Base-by-base conservation (phyloP, 768 basidiomycete genomes). In the Russula compacta region DNA sequence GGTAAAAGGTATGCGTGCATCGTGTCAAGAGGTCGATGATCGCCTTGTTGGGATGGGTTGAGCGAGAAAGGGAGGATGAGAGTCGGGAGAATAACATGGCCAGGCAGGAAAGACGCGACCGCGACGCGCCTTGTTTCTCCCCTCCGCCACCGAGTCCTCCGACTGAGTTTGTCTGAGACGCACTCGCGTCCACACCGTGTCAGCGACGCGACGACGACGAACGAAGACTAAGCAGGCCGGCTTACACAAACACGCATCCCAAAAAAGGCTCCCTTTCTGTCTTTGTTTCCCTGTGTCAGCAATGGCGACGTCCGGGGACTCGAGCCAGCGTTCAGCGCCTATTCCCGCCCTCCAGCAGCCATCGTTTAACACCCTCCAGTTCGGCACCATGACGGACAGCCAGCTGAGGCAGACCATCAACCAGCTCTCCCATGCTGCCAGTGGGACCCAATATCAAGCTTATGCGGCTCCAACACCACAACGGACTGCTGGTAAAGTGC, bases 321-420 rank as follows among this genome's bases (percentile, higher is more conserved):
- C 61, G 2, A 65, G 35, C 24, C 52, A 61, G 66, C 46, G 49
- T 64, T 38, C 21, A 49, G 48, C 59, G 52, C 50, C 61, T 52
- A 17, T 40, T 51, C 40, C 51, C 42, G 50, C 39, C 24, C 3
- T 29, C 2, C 44, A 53, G 39, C 58, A 56, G 38, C 53, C 61
- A 10, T 47, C 56, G 4, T 63, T 63, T 56, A 63, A 58, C 44
- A 63, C 61, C 24, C 70, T 73, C 9, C 55, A 65, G 56, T 75
- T 76, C 69, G 71, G 73, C 33, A 72, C 65, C 57, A 80, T 88
- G 76, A 76, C 84, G 1, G 85, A 86, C 69, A 75, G 78, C 53
- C 85, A 87, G 66, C 77, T 88, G 49, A 75, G 78, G 32, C 83
- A 86, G 68, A 83, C 83, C 17, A 81, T 85, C 60, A 80, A 73